These are phyloP conservation scores for Tuber indicum DNA, from an alignment of 495 filamentous ascomycete species.

Conservation along the genomic window DNA sequence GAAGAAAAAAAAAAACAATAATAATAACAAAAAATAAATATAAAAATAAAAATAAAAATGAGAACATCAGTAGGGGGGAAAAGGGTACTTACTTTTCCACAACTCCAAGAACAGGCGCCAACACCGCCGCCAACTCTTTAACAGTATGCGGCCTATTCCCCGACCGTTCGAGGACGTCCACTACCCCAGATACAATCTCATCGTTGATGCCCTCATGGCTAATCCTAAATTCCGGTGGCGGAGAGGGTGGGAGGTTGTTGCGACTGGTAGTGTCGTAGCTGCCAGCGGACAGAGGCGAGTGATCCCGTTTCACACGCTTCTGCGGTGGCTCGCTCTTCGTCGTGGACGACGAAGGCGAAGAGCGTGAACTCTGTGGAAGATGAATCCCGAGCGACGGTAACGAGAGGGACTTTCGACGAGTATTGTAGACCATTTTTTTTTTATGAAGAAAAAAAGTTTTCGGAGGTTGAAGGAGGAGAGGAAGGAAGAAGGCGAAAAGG, in stretches of 20 bases:
- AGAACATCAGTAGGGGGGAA: slow-evolving; percentile 6
- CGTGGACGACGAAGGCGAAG: slow-evolving; percentile 49
- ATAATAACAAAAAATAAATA: background rate
- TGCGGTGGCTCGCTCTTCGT: slow-evolving; percentile 56
- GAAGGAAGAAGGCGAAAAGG: background rate
- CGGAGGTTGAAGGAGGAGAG: slow-evolving; percentile 19
- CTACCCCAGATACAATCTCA: slow-evolving; percentile 87
- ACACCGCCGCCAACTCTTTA: slow-evolving; percentile 81
- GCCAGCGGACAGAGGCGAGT: slow-evolving; percentile 50
- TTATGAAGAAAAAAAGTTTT: slow-evolving; percentile 13
- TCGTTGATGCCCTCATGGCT: slow-evolving; percentile 87
- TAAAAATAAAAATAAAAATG: background rate
- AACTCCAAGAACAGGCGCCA: slow-evolving; percentile 67
- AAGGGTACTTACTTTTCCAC: slow-evolving; percentile 74
- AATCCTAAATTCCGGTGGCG: slow-evolving; percentile 61
- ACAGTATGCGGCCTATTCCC: slow-evolving; percentile 89
- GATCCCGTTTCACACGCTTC: slow-evolving; percentile 75
- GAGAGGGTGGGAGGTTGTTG: slow-evolving; percentile 83
- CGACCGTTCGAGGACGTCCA: slow-evolving; percentile 83
- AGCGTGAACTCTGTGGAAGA: slow-evolving; percentile 60
- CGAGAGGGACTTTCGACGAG: slow-evolving; percentile 91
- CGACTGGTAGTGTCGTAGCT: slow-evolving; percentile 50
- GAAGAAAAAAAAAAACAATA: background rate
- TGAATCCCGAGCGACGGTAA: slow-evolving; percentile 89
- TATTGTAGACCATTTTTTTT: slow-evolving; percentile 84